Evolutionary conservation across 2,329 filamentous ascomycete species (phyloP).

Genomic region (Coniella vitis): DNA sequence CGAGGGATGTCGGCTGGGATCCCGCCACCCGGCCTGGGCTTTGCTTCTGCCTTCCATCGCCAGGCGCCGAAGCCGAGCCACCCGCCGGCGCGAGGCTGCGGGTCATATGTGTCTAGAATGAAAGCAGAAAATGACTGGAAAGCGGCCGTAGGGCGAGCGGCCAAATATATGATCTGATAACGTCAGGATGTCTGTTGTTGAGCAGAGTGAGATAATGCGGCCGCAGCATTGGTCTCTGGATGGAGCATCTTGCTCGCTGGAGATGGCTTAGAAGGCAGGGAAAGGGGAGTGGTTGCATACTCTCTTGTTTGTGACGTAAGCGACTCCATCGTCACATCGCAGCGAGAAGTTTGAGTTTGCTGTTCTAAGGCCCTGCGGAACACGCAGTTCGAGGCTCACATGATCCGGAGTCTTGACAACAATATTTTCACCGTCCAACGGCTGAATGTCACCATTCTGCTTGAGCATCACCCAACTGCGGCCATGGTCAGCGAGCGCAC

Average conservation of each 20-base stretch:
- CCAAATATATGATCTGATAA: constrained; percentile 76
- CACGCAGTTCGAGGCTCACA: constrained; percentile 68
- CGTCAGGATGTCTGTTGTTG: constrained; percentile 19
- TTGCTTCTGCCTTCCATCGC: constrained; percentile 75
- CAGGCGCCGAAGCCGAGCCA: constrained; percentile 84
- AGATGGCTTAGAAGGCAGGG: neutral
- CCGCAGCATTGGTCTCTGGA: neutral
- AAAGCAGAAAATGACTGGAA: constrained; percentile 87
- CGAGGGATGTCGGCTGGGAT: constrained; percentile 67
- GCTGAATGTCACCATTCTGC: constrained; percentile 66
- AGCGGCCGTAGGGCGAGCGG: constrained; percentile 57
- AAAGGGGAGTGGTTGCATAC: constrained; percentile 40
- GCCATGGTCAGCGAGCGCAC: constrained; percentile 50
- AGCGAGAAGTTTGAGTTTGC: constrained; percentile 54
- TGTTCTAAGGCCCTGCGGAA: constrained; percentile 58
- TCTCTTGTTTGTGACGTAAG: constrained; percentile 79
- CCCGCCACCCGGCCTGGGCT: constrained; percentile 75
- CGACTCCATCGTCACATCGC: constrained; percentile 66
- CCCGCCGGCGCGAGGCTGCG: constrained; percentile 61
- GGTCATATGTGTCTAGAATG: constrained; percentile 80
- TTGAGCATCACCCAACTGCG: constrained; percentile 87
- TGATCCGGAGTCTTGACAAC: constrained; percentile 75
- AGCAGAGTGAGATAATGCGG: constrained; percentile 5
- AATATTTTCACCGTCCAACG: constrained; percentile 75
- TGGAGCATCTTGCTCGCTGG: no score